phyloP scores from a whole-genome alignment of 2,329 filamentous ascomycete genomes.

The Plenodomus lindquistii region DNA sequence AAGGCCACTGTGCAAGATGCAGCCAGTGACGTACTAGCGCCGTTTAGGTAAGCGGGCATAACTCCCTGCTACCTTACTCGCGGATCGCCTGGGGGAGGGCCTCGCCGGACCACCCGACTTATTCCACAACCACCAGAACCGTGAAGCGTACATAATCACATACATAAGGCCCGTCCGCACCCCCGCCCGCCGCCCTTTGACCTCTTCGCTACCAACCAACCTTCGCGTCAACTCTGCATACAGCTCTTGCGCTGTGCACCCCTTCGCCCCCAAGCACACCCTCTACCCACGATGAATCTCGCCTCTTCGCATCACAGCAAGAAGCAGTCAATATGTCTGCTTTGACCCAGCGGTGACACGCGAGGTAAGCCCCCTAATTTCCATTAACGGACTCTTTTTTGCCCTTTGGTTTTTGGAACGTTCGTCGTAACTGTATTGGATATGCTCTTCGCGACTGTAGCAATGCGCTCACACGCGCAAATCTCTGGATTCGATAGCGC shows the following conservation, averaged over 20 bases:
- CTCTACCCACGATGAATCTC: constrained; percentile 24
- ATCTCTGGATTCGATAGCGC: constrained; percentile 5
- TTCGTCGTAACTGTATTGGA: neutral
- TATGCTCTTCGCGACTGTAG: neutral
- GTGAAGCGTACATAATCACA: constrained; percentile 5
- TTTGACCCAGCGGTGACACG: constrained; percentile 28
- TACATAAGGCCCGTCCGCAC: constrained; percentile 8
- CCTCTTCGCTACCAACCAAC: constrained; percentile 22
- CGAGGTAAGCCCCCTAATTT: constrained; percentile 21
- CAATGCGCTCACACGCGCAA: neutral
- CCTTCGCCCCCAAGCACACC: constrained; percentile 1
- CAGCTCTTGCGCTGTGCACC: constrained; percentile 3
- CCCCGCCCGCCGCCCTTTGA: constrained; percentile 8
- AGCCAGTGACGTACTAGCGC: constrained; percentile 10
- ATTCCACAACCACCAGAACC: constrained; percentile 13
- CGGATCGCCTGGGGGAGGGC: constrained; percentile 2
- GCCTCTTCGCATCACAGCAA: constrained; percentile 32
- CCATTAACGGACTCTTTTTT: neutral
- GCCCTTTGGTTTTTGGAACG: neutral
- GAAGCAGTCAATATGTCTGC: constrained; percentile 32
- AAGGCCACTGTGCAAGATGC: neutral
- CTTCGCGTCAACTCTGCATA: constrained; percentile 11
- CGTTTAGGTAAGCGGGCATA: constrained; percentile 11
- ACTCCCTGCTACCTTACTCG: constrained; percentile 10
- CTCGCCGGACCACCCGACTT: constrained; percentile 12